Base-by-base conservation (phyloP, 1,284 basidiomycete genomes). In the Tilletiopsis washingtonensis region DNA sequence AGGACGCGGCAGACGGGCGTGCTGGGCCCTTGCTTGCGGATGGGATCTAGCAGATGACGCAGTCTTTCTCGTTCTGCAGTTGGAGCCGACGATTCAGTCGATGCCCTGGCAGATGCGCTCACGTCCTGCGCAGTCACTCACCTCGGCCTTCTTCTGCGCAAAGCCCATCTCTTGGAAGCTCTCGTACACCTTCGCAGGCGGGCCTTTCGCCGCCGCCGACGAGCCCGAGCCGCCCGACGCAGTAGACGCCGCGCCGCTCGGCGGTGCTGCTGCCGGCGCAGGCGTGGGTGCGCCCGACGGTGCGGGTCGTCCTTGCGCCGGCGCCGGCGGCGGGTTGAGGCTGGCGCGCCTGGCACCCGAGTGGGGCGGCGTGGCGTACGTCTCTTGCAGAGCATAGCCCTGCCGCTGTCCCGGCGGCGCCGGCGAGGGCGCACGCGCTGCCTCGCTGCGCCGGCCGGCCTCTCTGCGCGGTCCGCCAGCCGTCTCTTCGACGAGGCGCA, bases 81-180 rank as follows among this genome's bases (percentile, higher is more conserved):
- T n/a, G n/a, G 4, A 3, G 27, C 2, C 12, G n/a, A 14, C 34
- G 34, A 36, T 14, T 36, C n/a, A 36, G 34, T n/a, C 34, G 34
- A 14, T 14, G n/a, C 34, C 14, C 14, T 14, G n/a, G 34, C 14
- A 14, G n/a, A 36, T 36, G n/a, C n/a, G n/a, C n/a, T n/a, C n/a
- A n/a, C n/a, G n/a, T n/a, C n/a, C n/a, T n/a, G 34, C 75, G 76
- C 88, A 91, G 0, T 88, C 84, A 69, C 88, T 83, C 23, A 86
- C 81, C 65, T 88, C 81, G 43, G 81, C 79, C 62, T 84, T 85
- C 38, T 79, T 81, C 15, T 83, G 81, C 43, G 81, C 78, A 64
- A 89, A 84, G 0, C 89, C 89, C 89, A 93, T 91, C 77, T 93
- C 90, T 29, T 84, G 85, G 74, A 93, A 94, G 40, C 88, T 91